Base-by-base conservation (phyloP, 805 yeast species). In the Suhomyces kilbournensis region DNA sequence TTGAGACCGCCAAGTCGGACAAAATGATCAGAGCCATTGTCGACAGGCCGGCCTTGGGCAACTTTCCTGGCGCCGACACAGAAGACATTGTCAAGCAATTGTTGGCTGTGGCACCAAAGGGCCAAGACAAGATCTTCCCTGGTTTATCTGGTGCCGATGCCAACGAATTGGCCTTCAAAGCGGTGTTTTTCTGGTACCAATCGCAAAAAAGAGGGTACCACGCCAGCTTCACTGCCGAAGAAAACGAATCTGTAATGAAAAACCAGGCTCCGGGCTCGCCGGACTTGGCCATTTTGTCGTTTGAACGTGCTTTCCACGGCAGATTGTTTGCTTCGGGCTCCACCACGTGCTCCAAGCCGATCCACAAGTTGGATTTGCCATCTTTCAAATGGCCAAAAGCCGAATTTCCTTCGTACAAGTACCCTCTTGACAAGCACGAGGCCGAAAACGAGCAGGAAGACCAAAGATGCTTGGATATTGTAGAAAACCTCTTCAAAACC, bases 351-450 rank as follows among this genome's bases (percentile, higher is more conserved):
- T 90, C 97, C 52, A 93, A 90, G 78, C 97, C 97, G 59, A 82
- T 93, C 62, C 98, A 92, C 79, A 92, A 93, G 76, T 76, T 92
- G 70, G 92, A 86, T 71, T 77, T 93, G 74, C 98, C 98, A 55
- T 84, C 96, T 6, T 92, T 92, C 77, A 83, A 89, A 66, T 92
- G 97, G 97, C 98, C 98, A 66, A 91, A 88, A 70, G 97, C 97
- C 52, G 90, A 90, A 57, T 92, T 85, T 77, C 98, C 98, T 58
- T 62, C 80, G 48, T 85, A 90, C 72, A 76, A 85, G 70, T 92
- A 90, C 71, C 98, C 98, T 53, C 79, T 91, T 64, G 92, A 83
- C 51, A 78, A 81, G 48, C 66, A 83, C 67, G 82, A 66, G 42
- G 83, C 76, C 46, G 83, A 74, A 59, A 92, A 92, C 80, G 74